phyloP scores from a whole-genome alignment of 2,329 filamentous ascomycete genomes.

The Blastomyces silverae region DNA sequence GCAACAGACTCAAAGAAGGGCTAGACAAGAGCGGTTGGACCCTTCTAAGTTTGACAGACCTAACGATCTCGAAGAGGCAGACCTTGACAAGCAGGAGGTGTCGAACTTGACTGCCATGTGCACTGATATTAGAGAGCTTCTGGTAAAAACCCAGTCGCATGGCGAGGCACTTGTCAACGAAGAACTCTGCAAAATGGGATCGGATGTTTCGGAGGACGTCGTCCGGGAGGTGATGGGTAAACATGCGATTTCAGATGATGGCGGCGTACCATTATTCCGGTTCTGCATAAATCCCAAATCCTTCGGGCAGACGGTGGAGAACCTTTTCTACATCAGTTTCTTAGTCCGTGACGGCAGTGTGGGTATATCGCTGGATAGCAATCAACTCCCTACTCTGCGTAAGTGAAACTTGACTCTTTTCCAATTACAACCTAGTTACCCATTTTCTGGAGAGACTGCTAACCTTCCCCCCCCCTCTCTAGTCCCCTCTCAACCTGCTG shows the following conservation, averaged over 20 bases:
- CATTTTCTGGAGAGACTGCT: neutral
- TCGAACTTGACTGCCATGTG: slow-evolving; percentile 75
- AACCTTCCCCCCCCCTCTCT: slow-evolving; percentile 25
- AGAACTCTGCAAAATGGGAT: slow-evolving; percentile 31
- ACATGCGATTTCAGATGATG: slow-evolving; percentile 59
- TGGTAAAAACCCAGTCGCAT: slow-evolving; percentile 44
- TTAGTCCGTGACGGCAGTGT: slow-evolving; percentile 79
- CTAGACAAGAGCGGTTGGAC: slow-evolving; percentile 61
- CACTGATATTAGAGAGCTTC: slow-evolving; percentile 60
- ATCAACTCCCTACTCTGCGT: slow-evolving; percentile 74
- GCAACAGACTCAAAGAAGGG: slow-evolving; percentile 62
- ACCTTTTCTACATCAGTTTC: slow-evolving; percentile 94
- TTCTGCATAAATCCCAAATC: slow-evolving; percentile 86
- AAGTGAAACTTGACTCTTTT: slow-evolving; percentile 37
- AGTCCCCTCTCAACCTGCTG: slow-evolving; percentile 40
- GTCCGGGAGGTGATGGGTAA: slow-evolving; percentile 38
- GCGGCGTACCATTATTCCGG: slow-evolving; percentile 70
- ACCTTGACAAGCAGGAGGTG: slow-evolving; percentile 68
- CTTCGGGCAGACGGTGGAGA: slow-evolving; percentile 93
- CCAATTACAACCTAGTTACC: slow-evolving; percentile 9
- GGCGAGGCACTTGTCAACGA: slow-evolving; percentile 46
- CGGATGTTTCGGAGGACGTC: slow-evolving; percentile 27
- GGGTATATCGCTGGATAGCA: slow-evolving; percentile 64
- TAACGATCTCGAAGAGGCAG: slow-evolving; percentile 65
- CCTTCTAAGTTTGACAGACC: slow-evolving; percentile 64